Base-by-base conservation (phyloP, 345 rosid genomes). In the Leavenworthia alabamica region DNA sequence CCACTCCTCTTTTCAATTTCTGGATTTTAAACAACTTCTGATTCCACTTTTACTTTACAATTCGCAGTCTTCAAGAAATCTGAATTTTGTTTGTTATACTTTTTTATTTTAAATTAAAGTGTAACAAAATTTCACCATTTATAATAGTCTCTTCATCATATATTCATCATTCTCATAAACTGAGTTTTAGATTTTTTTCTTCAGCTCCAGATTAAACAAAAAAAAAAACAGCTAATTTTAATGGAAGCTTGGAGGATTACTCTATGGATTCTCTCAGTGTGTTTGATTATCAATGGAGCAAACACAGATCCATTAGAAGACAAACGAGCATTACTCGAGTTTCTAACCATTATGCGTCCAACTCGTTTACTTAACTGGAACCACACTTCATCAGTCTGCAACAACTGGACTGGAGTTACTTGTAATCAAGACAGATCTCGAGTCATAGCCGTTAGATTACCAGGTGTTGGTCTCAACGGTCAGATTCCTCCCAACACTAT, bases 301-400 rank as follows among this genome's bases (percentile, higher is more conserved):
- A 71, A 68, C 36, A 64, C 88, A 47, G 88, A 82, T 61, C 86
- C 81, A 35, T 74, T 59, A 8, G 82, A 82, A 54, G 98, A 92
- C 68, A 92, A 78, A 81, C 80, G 75, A 29, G 95, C 97, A 66
- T 77, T 92, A 68, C 85, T 89, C n/a, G 95, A 86, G 64, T 92
- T 92, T 47, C 73, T 75, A 13, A 78, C 55, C 62, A 68, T 68
- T 6, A 73, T 85, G 68, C 78, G 70, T 23, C 97, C 85, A 15
- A 77, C 88, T 26, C 95, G 93, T 13, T 58, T 66, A 37, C 80
- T 92, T 0, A 85, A 85, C 82, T 92, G 98, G 97, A 81, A 78
- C 16, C 70, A 70, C 67, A 70, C 73, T 47, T 69, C 82, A 3
- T 62, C 81, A 0, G 84, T 86, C 26, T 89, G 98, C 77, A 70